Percentiles rank a stretch among this genome's conserved stretches.
phyloP scores from a whole-genome alignment of 352 stramenopile genomes.

The Globisporangium iwayamae region DNA sequence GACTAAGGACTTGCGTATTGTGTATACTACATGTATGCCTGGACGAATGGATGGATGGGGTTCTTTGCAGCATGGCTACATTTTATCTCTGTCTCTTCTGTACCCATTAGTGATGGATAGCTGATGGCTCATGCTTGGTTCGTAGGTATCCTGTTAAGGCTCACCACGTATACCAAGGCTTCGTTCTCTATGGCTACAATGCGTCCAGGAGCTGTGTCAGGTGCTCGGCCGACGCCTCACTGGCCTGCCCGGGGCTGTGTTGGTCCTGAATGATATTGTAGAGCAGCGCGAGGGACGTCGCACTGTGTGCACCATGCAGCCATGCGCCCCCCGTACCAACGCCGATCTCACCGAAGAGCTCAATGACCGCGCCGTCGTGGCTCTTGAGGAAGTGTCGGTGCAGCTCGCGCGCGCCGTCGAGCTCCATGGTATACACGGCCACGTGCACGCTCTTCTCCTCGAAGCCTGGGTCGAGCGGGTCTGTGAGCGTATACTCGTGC shows the following conservation, averaged over 20 bases:
- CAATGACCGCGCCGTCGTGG: constrained; percentile 78
- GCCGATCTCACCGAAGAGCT: constrained; percentile 75
- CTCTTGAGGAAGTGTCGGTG: constrained; percentile 88
- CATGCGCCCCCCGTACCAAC: constrained; percentile 33
- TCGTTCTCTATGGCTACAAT: not conserved
- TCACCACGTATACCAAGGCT: not conserved
- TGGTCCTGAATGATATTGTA: constrained; percentile 57
- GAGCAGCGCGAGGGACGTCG: constrained; percentile 38
- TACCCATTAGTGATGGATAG: not conserved
- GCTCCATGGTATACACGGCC: constrained; percentile 74
- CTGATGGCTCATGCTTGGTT: not conserved
- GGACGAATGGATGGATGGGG: not conserved
- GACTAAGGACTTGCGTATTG: not conserved
- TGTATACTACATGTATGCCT: not conserved
- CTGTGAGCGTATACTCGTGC: constrained; percentile 71
- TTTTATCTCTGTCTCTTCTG: not conserved
- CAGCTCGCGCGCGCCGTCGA: constrained; percentile 52
- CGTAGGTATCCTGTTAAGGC: not conserved
- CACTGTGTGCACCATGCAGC: constrained; percentile 27
- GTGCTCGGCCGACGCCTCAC: not conserved
- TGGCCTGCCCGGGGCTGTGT: constrained; percentile 1
- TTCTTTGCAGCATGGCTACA: not conserved
- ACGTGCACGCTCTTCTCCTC: constrained; percentile 73
- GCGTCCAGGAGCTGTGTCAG: constrained; percentile 12
- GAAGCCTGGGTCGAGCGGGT: constrained; percentile 63